These are phyloP conservation scores for Tricholoma matsutake DNA, from an alignment of 768 basidiomycete species.

Conservation along the genomic window DNA sequence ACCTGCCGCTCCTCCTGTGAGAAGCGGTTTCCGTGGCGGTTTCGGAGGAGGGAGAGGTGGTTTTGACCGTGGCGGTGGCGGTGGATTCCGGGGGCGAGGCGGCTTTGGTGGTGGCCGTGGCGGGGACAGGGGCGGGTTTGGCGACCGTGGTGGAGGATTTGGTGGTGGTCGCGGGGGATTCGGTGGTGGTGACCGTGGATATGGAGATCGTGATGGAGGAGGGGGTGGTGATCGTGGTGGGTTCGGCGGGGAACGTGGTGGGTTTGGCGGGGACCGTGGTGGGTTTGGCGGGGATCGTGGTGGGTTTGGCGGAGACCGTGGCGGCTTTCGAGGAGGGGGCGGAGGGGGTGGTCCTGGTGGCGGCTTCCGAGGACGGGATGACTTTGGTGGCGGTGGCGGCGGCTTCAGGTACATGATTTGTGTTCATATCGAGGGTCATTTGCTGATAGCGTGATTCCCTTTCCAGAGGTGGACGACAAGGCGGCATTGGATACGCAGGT, in stretches of 20 bases:
- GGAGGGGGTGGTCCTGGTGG: conserved; percentile 38
- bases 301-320: conserved; percentile 41
- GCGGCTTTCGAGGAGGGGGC: conserved; percentile 39
- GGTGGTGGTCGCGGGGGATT: conserved; percentile 32
- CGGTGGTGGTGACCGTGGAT: conserved; percentile 42
- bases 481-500: conserved; percentile 69
- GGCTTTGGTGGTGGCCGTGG: conserved; percentile 34
- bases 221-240: conserved; percentile 30
- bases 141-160: conserved; percentile 36
- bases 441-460: conserved; percentile 12
- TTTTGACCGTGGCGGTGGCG: conserved; percentile 28
- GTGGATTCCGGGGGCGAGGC: conserved; percentile 13
- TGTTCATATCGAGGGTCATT: background rate
- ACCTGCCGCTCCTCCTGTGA: conserved; percentile 30
- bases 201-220: conserved; percentile 33
- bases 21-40: conserved; percentile 47
- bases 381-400: conserved; percentile 31
- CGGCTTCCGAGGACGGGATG: conserved; percentile 41
- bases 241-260: conserved; percentile 41
- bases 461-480: conserved; percentile 59
- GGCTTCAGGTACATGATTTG: conserved; percentile 46
- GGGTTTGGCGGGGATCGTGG: conserved; percentile 44
- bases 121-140: conserved; percentile 33
- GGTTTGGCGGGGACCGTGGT: conserved; percentile 40
- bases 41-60: conserved; percentile 32